Evolutionary conservation across 345 rosid species (phyloP).

Genomic region (Eucalyptus tenuipes): DNA sequence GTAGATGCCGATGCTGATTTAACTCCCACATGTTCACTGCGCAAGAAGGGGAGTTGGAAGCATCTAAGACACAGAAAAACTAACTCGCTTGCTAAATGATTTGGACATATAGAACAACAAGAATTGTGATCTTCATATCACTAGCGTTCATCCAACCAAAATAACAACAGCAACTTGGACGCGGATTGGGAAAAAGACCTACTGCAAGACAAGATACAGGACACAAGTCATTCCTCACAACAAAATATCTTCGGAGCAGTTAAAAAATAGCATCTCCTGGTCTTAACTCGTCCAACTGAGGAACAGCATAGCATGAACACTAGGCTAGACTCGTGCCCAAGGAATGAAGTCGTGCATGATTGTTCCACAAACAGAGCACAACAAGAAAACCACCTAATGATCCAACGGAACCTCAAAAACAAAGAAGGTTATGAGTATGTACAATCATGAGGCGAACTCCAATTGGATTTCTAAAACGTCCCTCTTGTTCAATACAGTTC

Average conservation of each 20-base stretch:
- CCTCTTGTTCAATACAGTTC: neutral
- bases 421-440: neutral
- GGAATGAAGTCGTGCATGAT: neutral
- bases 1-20: neutral
- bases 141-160: neutral
- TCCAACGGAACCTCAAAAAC: neutral
- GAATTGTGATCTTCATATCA: neutral
- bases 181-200: neutral
- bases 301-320: neutral
- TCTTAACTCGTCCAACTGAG: neutral
- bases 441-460: neutral
- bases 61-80: neutral
- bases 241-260: too few relatives aligned
- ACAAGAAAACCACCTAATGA: neutral
- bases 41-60: neutral
- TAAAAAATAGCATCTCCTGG: neutral
- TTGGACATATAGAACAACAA: neutral
- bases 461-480: neutral
- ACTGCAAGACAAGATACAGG: neutral
- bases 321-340: neutral
- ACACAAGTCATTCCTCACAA: neutral
- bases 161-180: neutral
- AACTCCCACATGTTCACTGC: neutral
- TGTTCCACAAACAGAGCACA: neutral
- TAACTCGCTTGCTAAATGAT: neutral